phyloP scores from a whole-genome alignment of 75 land plant species.

The Selaginella moellendorffii region DNA sequence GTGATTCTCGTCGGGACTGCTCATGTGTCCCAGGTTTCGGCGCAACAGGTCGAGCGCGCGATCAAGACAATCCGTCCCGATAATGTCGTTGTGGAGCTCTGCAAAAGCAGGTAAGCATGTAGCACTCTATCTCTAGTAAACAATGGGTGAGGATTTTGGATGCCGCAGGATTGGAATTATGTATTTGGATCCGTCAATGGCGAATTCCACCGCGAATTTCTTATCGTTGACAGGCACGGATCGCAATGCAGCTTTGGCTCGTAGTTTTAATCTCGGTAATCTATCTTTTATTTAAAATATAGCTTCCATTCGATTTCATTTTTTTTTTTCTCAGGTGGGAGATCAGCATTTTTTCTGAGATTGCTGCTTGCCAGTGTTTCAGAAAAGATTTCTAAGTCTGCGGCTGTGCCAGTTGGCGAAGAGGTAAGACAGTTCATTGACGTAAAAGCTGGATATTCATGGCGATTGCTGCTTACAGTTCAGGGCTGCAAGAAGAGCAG shows the following conservation, averaged over 20 bases:
- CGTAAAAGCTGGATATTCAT: not conserved
- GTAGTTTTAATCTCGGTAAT: constrained; percentile 66
- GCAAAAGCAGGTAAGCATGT: constrained; percentile 76
- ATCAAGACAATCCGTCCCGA: constrained; percentile 53
- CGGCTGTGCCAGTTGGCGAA: constrained; percentile 57
- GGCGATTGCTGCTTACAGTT: constrained; percentile 33
- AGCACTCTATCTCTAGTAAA: constrained; percentile 50
- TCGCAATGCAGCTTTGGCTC: constrained; percentile 49
- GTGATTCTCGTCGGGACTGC: constrained; percentile 67
- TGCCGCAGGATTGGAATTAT: constrained; percentile 77
- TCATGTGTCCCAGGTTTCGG: constrained; percentile 49
- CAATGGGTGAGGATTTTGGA: constrained; percentile 12
- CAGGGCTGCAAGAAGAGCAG: constrained; percentile 59
- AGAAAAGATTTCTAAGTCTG: constrained; percentile 50
- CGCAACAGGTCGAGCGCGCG: constrained; percentile 40
- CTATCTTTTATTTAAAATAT: not conserved
- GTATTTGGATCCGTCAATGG: constrained; percentile 17
- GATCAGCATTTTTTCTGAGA: constrained; percentile 61
- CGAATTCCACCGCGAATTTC: constrained; percentile 24
- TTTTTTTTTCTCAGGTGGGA: constrained; percentile 42
- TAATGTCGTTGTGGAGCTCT: constrained; percentile 85
- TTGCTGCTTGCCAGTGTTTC: constrained; percentile 61
- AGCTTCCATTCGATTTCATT: not conserved
- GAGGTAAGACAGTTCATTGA: constrained; percentile 34
- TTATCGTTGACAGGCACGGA: constrained; percentile 62